phyloP scores from a whole-genome alignment of 768 basidiomycete species.

The Imleria badia region DNA sequence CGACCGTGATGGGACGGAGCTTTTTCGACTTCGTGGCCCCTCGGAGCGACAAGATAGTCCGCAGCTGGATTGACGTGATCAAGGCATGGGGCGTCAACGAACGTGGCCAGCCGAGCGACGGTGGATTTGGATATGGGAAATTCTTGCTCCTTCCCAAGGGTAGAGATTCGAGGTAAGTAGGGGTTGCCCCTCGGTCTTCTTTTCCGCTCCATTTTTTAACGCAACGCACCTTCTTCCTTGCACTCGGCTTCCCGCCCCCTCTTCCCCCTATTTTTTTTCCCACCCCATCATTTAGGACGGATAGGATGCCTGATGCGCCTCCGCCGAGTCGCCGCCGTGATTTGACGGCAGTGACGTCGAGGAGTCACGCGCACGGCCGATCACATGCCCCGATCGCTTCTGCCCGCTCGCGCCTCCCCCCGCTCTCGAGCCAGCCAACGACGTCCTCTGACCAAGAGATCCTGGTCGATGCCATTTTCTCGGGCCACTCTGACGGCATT shows the following conservation, averaged over 20 bases:
- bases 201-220: background rate
- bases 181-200: conserved; percentile 1
- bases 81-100: conserved; percentile 87
- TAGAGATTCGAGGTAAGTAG: conserved; percentile 52
- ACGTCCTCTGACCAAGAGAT: conserved; percentile 36
- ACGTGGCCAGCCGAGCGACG: conserved; percentile 77
- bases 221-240: background rate
- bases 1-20: conserved; percentile 56
- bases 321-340: conserved; percentile 33
- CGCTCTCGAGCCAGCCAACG: background rate
- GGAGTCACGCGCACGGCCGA: conserved; percentile 13
- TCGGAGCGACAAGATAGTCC: conserved; percentile 64
- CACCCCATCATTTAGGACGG: conserved; percentile 18
- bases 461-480: conserved; percentile 77
- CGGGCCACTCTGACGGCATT: conserved; percentile 81
- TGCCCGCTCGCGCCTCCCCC: conserved; percentile 9
- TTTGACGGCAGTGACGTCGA: conserved; percentile 17
- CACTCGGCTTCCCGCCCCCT: background rate
- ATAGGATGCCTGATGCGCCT: conserved; percentile 26
- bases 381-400: background rate
- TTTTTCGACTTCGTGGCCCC: conserved; percentile 76
- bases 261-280: background rate
- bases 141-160: conserved; percentile 59
- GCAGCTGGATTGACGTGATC: conserved; percentile 72
- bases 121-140: conserved; percentile 80